Percentiles rank a stretch among this genome's conserved stretches.
Conservation (phyloP, 192 early-diverging fungal genomes). For the Endogone sp. region DNA sequence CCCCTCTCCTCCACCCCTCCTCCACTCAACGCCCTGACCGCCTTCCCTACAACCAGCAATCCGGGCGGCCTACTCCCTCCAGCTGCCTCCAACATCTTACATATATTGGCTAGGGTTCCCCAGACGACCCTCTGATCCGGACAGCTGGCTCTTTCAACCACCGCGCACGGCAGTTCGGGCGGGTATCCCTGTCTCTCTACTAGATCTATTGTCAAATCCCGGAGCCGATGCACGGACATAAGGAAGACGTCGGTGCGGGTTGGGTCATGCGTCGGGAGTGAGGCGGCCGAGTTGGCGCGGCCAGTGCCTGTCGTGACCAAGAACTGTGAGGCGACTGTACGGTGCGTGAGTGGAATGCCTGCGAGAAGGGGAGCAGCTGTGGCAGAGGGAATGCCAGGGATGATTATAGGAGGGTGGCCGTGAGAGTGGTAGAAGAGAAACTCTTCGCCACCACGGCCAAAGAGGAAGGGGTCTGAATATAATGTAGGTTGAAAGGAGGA, state of each 20-base stretch:
- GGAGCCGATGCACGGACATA: constrained; percentile 74
- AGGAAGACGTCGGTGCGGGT: constrained; percentile 72
- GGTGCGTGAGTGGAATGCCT: constrained; percentile 76
- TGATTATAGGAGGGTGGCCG: constrained; percentile 57
- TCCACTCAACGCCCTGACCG: constrained; percentile 30
- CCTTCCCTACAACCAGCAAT: constrained; percentile 71
- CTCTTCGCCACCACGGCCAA: constrained; percentile 93
- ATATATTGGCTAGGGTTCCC: constrained; percentile 64
- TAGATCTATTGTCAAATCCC: constrained; percentile 54
- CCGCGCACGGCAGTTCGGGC: constrained; percentile 63
- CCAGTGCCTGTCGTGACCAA: constrained; percentile 71
- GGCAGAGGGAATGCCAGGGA: constrained; percentile 69
- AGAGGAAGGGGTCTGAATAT: constrained; percentile 92
- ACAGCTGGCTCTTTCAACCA: constrained; percentile 82
- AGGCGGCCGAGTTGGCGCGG: constrained; percentile 56
- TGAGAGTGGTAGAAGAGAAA: constrained; percentile 64
- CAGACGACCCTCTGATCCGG: constrained; percentile 69
- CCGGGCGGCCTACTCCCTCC: constrained; percentile 72
- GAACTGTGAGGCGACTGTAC: constrained; percentile 72
- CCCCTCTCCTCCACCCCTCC: too few relatives aligned
- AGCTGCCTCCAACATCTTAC: constrained; percentile 51
- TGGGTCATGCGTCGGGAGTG: constrained; percentile 49
- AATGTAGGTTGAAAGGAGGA: too few relatives aligned
- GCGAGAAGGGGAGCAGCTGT: constrained; percentile 61
- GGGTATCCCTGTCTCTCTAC: constrained; percentile 57